phyloP scores from a whole-genome alignment of 352 stramenopile genomes.

The Globisporangium spinosum region DNA sequence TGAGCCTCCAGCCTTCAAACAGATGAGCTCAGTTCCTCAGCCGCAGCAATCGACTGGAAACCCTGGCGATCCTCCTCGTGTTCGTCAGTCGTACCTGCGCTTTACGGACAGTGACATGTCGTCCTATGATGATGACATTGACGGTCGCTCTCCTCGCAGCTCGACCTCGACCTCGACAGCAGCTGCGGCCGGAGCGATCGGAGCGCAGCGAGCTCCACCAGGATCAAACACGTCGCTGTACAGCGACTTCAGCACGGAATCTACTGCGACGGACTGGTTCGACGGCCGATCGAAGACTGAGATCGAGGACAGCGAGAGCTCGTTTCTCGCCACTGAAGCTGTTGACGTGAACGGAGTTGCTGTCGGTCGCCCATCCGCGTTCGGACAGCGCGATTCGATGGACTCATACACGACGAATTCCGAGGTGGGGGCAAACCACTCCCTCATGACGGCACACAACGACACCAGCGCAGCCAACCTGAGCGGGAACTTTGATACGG shows the following conservation, averaged over 20 bases:
- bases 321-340: constrained; percentile 6
- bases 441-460: constrained; percentile 19
- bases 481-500: constrained; percentile 10
- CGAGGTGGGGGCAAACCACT: constrained; percentile 6
- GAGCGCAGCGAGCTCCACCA: constrained; percentile 24
- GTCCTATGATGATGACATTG: constrained; percentile 19
- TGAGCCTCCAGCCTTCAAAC: constrained; percentile 18
- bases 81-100: constrained; percentile 18
- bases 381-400: constrained; percentile 11
- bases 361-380: not conserved
- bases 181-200: constrained; percentile 14
- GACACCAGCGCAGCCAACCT: constrained; percentile 7
- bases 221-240: constrained; percentile 42
- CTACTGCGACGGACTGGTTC: constrained; percentile 40
- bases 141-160: constrained; percentile 14
- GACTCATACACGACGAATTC: constrained; percentile 21
- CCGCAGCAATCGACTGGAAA: constrained; percentile 11
- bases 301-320: constrained; percentile 23
- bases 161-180: not conserved
- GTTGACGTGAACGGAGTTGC: not conserved
- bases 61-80: not conserved
- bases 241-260: constrained; percentile 36
- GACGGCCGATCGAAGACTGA: constrained; percentile 42
- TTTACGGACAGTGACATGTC: constrained; percentile 23
- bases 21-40: constrained; percentile 3